Conservation (phyloP, 495 filamentous ascomycete genomes). For the Choiromyces venosus region DNA sequence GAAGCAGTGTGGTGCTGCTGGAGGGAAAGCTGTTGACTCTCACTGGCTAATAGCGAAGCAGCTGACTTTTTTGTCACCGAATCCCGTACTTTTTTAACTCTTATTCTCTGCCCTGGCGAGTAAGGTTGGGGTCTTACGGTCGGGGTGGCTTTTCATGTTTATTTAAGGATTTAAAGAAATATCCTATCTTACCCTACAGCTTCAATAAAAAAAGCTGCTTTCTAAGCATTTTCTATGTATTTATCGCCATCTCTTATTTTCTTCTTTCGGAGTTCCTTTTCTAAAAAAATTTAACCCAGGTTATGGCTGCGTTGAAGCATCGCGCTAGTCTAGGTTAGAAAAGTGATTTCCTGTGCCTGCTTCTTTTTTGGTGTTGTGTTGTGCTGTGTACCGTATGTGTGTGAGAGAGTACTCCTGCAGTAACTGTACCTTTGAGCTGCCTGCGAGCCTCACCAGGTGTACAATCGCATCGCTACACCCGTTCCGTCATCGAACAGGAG, state of each 20-base stretch:
- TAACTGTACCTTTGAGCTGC: not conserved
- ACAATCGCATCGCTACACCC: constrained; percentile 14
- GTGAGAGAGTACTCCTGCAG: not conserved
- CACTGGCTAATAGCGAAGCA: constrained; percentile 33
- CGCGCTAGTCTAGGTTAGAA: not conserved
- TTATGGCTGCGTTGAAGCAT: not conserved
- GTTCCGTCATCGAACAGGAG: constrained; percentile 38
- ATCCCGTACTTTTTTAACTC: constrained; percentile 26
- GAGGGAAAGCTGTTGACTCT: constrained; percentile 23
- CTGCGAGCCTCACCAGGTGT: not conserved
- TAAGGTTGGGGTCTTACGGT: constrained; percentile 16
- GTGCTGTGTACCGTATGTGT: not conserved
- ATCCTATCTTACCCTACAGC: not conserved
- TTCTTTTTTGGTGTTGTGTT: not conserved
- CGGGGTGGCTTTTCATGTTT: not conserved
- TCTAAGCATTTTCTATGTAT: not conserved
- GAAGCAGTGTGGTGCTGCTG: constrained; percentile 22
- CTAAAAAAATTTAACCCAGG: not conserved
- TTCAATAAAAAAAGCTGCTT: not conserved
- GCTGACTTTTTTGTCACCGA: constrained; percentile 37
- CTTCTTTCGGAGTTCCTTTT: not conserved
- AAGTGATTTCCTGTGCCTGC: not conserved
- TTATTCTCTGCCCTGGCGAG: constrained; percentile 23
- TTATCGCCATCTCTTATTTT: not conserved
- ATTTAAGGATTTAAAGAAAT: not conserved